Evolutionary conservation across 352 stramenopile species (phyloP).

Genomic region (Phytophthora pseudosyringae): DNA sequence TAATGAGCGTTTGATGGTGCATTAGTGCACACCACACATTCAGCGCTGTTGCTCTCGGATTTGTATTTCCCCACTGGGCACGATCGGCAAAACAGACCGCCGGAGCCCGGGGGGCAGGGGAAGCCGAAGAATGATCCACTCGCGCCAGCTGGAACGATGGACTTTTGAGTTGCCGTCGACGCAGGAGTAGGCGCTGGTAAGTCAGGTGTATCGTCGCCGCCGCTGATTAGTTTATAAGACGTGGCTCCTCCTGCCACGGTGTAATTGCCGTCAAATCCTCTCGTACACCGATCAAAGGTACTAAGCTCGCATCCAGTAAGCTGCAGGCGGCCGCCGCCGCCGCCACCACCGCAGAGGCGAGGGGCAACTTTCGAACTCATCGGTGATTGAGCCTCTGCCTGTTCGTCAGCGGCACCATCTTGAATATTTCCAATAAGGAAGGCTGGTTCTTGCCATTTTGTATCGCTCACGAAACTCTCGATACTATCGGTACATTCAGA

Average conservation of each 20-base stretch:
- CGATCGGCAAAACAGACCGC: slow-evolving; percentile 73
- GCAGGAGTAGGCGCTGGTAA: slow-evolving; percentile 26
- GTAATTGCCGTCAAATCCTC: slow-evolving; percentile 80
- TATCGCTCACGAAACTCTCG: slow-evolving; percentile 29
- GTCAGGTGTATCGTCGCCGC: slow-evolving; percentile 15
- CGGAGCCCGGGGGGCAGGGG: slow-evolving; percentile 76
- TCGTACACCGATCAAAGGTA: slow-evolving; percentile 70
- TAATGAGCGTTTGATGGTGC: slow-evolving; percentile 78
- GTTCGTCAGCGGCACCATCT: slow-evolving; percentile 24
- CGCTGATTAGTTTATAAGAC: slow-evolving; percentile 32
- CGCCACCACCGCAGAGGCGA: slow-evolving; percentile 69
- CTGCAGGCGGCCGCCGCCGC: slow-evolving; percentile 71
- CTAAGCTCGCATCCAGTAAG: slow-evolving; percentile 72
- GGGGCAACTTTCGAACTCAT: slow-evolving; percentile 31
- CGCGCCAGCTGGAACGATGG: slow-evolving; percentile 40
- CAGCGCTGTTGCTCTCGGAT: slow-evolving; percentile 79
- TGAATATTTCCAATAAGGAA: slow-evolving; percentile 23
- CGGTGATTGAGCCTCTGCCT: slow-evolving; percentile 33
- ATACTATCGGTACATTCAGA: slow-evolving; percentile 59
- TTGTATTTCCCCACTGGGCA: slow-evolving; percentile 75
- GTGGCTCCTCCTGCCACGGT: slow-evolving; percentile 70
- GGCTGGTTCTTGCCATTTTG: slow-evolving; percentile 11
- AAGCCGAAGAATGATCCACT: slow-evolving; percentile 83
- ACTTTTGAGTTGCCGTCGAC: slow-evolving; percentile 25
- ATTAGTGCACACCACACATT: slow-evolving; percentile 68